Evolutionary conservation across 371 early-diverging fungal genomes (phyloP).

Genomic region (Mortierella sp.): DNA sequence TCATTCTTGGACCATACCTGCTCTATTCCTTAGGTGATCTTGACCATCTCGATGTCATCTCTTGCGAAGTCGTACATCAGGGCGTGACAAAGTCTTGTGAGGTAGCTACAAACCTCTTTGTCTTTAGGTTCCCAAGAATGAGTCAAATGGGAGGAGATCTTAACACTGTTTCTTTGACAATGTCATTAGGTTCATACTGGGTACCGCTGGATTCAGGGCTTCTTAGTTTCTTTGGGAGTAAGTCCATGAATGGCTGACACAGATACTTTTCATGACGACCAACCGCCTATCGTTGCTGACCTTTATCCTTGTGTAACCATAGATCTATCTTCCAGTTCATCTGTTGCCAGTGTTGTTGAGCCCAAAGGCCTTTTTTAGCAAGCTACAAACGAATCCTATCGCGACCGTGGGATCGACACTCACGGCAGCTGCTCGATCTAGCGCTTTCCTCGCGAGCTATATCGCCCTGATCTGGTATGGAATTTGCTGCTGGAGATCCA

Average conservation of each 20-base stretch:
- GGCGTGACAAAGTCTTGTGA: slow-evolving; percentile 40
- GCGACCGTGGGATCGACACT: slow-evolving; percentile 56
- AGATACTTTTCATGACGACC: no score
- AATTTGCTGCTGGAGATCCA: slow-evolving; percentile 66
- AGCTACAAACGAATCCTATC: slow-evolving; percentile 53
- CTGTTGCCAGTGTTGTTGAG: slow-evolving; percentile 67
- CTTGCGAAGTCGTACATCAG: slow-evolving; percentile 46
- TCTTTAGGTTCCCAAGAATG: background rate
- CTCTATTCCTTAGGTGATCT: slow-evolving; percentile 28
- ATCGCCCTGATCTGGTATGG: slow-evolving; percentile 70
- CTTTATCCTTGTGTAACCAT: no score
- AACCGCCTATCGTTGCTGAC: no score
- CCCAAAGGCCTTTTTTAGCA: slow-evolving; percentile 53
- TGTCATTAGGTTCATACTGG: slow-evolving; percentile 30
- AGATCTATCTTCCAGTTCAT: slow-evolving; percentile 72
- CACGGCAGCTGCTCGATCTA: slow-evolving; percentile 61
- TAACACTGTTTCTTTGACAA: background rate
- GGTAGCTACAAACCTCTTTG: slow-evolving; percentile 11
- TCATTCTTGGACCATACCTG: no score
- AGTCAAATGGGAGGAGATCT: background rate
- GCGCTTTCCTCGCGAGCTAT: slow-evolving; percentile 70
- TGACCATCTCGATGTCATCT: slow-evolving; percentile 12
- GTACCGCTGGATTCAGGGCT: slow-evolving; percentile 49
- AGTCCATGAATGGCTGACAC: slow-evolving; percentile 1
- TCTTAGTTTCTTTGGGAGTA: slow-evolving; percentile 49